Conservation (phyloP, 179 eudicot species). For the Drosera spatulata region DNA sequence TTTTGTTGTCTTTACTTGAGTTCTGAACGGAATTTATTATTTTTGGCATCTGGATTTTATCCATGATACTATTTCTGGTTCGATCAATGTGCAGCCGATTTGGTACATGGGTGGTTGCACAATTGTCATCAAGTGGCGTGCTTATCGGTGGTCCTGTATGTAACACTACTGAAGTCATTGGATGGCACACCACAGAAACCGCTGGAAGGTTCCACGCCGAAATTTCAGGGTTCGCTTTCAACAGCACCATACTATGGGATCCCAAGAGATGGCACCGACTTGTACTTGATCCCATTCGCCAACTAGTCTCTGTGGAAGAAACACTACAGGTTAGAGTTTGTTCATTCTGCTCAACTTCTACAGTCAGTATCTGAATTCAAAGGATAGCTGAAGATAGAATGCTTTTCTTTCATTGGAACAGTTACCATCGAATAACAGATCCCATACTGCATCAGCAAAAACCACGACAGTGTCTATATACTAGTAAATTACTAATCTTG, state of each 20-base stretch:
- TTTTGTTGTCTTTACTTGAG: background rate
- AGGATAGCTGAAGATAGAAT: background rate
- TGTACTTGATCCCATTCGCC: slow-evolving; percentile 47
- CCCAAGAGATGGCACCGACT: slow-evolving; percentile 60
- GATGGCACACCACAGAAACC: slow-evolving; percentile 50
- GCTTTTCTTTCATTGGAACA: no score
- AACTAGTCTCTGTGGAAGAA: slow-evolving; percentile 33
- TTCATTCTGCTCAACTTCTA: background rate
- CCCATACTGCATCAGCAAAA: no score
- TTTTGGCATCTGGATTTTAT: background rate
- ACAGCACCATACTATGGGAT: slow-evolving; percentile 88
- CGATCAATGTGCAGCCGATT: slow-evolving; percentile 46
- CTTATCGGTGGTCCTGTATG: slow-evolving; percentile 63
- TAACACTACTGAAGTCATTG: slow-evolving; percentile 53
- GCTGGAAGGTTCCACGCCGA: slow-evolving; percentile 59
- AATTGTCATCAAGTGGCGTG: slow-evolving; percentile 18
- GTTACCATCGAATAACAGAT: no score
- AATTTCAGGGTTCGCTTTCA: slow-evolving; percentile 73
- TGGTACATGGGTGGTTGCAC: slow-evolving; percentile 77
- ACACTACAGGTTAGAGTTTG: slow-evolving; percentile 38
- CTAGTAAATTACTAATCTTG: no score
- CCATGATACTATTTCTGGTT: background rate
- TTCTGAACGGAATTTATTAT: no score
- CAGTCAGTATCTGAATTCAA: no score
- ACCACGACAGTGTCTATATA: no score